Conservation (phyloP, 1,284 basidiomycete genomes). For the Boletus semigastroideus region DNA sequence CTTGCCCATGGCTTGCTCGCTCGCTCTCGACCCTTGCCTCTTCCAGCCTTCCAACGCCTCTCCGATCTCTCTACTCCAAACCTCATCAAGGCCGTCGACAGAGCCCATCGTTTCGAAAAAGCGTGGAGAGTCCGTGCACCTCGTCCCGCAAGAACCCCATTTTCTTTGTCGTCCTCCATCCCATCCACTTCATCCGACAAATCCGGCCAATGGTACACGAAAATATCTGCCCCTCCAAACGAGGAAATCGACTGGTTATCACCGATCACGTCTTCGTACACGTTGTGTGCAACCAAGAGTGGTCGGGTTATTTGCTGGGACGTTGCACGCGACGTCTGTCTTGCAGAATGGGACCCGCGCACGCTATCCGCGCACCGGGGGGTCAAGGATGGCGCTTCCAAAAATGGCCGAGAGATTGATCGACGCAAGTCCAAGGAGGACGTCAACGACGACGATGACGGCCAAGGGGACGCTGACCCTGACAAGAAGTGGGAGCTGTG, state of each 20-base stretch:
- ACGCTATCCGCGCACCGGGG: slow-evolving; percentile 15
- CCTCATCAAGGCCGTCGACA: slow-evolving; percentile 59
- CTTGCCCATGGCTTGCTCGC: slow-evolving; percentile 59
- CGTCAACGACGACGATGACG: slow-evolving; percentile 5
- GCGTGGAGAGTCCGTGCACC: slow-evolving; percentile 63
- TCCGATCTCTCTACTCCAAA: slow-evolving; percentile 58
- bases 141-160: slow-evolving; percentile 41
- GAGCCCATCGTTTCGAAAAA: slow-evolving; percentile 57
- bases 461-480: background rate
- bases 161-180: slow-evolving; percentile 17
- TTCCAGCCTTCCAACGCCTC: slow-evolving; percentile 65
- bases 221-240: slow-evolving; percentile 58
- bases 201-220: slow-evolving; percentile 52
- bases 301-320: slow-evolving; percentile 80
- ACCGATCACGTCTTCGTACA: slow-evolving; percentile 71
- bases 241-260: slow-evolving; percentile 75
- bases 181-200: slow-evolving; percentile 17
- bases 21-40: slow-evolving; percentile 63
- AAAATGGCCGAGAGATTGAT: slow-evolving; percentile 12
- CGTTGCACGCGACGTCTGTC: slow-evolving; percentile 53
- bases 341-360: slow-evolving; percentile 64
- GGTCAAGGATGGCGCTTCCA: slow-evolving; percentile 3
- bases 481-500: slow-evolving; percentile 63
- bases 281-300: slow-evolving; percentile 68
- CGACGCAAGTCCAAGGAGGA: slow-evolving; percentile 11